Conservation (phyloP, 2,329 filamentous ascomycete genomes). For the Fusarium verticillioides region DNA sequence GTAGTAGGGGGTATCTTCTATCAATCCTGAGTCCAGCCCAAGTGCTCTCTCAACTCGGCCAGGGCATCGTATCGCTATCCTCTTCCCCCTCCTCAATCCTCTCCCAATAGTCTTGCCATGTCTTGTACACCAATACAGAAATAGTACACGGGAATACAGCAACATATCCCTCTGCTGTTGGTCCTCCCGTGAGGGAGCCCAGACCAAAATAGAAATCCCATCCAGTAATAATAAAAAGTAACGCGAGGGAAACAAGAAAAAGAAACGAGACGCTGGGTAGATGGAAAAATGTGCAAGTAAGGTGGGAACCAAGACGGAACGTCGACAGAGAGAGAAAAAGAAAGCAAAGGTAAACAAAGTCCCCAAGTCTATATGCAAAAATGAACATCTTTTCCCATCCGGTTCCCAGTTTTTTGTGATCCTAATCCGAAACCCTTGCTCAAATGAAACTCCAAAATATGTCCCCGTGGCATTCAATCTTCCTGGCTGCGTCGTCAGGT, state of each 20-base stretch:
- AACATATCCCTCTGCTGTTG: constrained; percentile 34
- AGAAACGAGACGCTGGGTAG: constrained; percentile 28
- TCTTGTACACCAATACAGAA: constrained; percentile 44
- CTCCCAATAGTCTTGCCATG: constrained; percentile 40
- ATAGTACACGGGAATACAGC: constrained; percentile 38
- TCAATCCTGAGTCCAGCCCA: constrained; percentile 49
- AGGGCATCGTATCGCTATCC: constrained; percentile 34
- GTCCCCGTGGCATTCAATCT: constrained; percentile 27
- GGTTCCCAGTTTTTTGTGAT: constrained; percentile 45
- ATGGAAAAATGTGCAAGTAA: constrained; percentile 32
- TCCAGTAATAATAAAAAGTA: constrained; percentile 19
- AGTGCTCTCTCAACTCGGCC: constrained; percentile 40
- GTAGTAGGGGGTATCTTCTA: constrained; percentile 48
- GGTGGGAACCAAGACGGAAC: constrained; percentile 22
- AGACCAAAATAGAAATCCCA: constrained; percentile 22
- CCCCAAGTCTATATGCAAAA: constrained; percentile 48
- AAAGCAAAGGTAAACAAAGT: constrained; percentile 17
- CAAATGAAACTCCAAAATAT: constrained; percentile 29
- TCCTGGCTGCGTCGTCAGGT: not conserved
- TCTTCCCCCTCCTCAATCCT: constrained; percentile 31
- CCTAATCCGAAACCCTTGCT: constrained; percentile 36
- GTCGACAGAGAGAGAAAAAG: constrained; percentile 7
- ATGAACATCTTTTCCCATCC: constrained; percentile 43
- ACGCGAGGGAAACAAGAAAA: constrained; percentile 27
- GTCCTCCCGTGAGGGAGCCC: constrained; percentile 36